Evolutionary conservation across 2,329 filamentous ascomycete genomes (phyloP).

Genomic region (Nothophaeocryptopus gaeumannii): DNA sequence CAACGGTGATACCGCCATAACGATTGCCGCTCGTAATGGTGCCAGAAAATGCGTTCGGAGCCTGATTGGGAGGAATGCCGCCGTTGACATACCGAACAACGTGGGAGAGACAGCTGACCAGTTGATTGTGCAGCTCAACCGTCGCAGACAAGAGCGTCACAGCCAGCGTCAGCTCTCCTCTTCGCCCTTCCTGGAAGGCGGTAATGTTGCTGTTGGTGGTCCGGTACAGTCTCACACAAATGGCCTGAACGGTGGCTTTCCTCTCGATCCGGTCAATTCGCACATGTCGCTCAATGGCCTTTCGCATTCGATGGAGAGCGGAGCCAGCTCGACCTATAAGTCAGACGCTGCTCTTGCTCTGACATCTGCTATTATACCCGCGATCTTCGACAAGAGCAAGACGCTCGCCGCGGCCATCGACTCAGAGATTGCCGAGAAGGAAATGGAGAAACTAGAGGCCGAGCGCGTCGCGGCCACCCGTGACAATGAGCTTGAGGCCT

Average conservation of each 20-base stretch:
- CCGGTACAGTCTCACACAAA: conserved; percentile 26
- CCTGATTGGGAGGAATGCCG: conserved; percentile 73
- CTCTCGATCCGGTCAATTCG: conserved; percentile 29
- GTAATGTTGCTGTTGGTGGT: conserved; percentile 22
- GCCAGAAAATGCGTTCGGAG: conserved; percentile 71
- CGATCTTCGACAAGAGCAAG: conserved; percentile 49
- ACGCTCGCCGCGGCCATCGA: conserved; percentile 58
- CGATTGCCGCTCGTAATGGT: conserved; percentile 79
- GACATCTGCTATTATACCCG: conserved; percentile 60
- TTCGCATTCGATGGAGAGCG: conserved; percentile 11
- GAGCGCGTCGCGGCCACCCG: conserved; percentile 56
- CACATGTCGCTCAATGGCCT: conserved; percentile 17
- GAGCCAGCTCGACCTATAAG: conserved; percentile 37
- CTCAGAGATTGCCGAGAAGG: conserved; percentile 70
- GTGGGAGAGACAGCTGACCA: conserved; percentile 82
- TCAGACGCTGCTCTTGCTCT: conserved; percentile 55
- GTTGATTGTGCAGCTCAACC: conserved; percentile 72
- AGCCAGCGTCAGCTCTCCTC: conserved; percentile 70
- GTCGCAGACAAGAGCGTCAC: conserved; percentile 57
- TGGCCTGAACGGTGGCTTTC: conserved; percentile 20
- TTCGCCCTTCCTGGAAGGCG: conserved; percentile 49
- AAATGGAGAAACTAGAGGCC: conserved; percentile 50
- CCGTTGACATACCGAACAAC: conserved; percentile 76
- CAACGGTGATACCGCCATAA: conserved; percentile 86
- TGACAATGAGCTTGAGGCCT: conserved; percentile 62